These are phyloP conservation scores for Aciculosporium take DNA, from an alignment of 2,329 filamentous ascomycete species.

Conservation along the genomic window DNA sequence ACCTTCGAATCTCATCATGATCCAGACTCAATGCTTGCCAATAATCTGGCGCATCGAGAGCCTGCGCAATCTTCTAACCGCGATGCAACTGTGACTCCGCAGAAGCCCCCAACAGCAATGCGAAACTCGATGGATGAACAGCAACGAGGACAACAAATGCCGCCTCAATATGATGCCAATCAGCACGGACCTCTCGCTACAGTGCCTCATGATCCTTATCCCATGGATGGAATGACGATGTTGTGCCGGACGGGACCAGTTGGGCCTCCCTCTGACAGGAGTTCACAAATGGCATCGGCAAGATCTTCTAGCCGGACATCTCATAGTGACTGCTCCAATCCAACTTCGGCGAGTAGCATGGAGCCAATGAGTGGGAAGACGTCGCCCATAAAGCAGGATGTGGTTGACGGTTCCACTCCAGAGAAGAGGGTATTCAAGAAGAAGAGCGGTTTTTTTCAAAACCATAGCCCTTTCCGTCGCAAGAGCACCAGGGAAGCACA, in stretches of 20 bases:
- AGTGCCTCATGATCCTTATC: constrained; percentile 86
- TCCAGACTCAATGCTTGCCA: constrained; percentile 57
- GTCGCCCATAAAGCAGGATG: constrained; percentile 57
- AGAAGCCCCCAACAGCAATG: constrained; percentile 21
- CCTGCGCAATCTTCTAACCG: constrained; percentile 28
- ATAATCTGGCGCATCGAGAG: constrained; percentile 50
- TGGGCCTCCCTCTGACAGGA: constrained; percentile 44
- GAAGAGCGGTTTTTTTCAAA: constrained; percentile 82
- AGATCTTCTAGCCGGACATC: constrained; percentile 77
- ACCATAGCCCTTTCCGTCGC: constrained; percentile 79
- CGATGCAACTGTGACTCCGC: constrained; percentile 37
- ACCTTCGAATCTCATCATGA: constrained; percentile 87
- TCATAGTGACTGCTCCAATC: constrained; percentile 79
- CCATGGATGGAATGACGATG: constrained; percentile 94
- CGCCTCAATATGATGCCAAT: constrained; percentile 27
- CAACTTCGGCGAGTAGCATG: constrained; percentile 76
- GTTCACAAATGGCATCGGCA: constrained; percentile 39
- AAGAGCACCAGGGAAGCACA: constrained; percentile 70
- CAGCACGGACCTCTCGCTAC: constrained; percentile 49
- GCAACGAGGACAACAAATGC: constrained; percentile 10
- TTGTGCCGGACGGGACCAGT: constrained; percentile 64
- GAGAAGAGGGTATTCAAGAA: constrained; percentile 56
- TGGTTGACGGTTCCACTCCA: constrained; percentile 31
- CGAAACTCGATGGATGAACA: constrained; percentile 10
- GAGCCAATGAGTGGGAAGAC: constrained; percentile 61